A percentile compares a stretch with the other conserved stretches of the same genome.
These are phyloP conservation scores for Mycosarcoma maydis DNA, from an alignment of 1,284 basidiomycete genomes.

Conservation along the genomic window DNA sequence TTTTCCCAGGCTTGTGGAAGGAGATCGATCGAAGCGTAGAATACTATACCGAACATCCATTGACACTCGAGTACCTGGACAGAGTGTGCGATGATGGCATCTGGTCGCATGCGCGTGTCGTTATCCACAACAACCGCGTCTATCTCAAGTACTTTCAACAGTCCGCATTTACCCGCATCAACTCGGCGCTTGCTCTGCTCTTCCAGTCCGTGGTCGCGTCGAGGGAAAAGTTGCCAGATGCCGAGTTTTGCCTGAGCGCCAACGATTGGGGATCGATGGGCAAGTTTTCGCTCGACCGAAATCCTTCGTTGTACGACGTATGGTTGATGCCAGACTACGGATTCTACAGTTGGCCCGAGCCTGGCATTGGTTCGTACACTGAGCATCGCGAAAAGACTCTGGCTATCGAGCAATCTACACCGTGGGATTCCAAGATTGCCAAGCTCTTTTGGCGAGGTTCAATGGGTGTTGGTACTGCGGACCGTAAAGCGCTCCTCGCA, in stretches of 20 bases:
- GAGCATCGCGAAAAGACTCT: constrained; percentile 50
- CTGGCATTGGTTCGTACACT: constrained; percentile 58
- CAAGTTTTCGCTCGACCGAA: constrained; percentile 59
- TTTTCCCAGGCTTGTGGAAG: constrained; percentile 60
- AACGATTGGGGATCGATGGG: constrained; percentile 61
- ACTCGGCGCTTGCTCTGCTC: constrained; percentile 53
- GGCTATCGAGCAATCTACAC: constrained; percentile 36
- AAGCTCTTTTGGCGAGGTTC: constrained; percentile 61
- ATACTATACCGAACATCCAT: constrained; percentile 44
- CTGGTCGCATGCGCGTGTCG: constrained; percentile 58
- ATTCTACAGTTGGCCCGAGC: constrained; percentile 62
- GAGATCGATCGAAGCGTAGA: constrained; percentile 56
- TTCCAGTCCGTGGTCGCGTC: constrained; percentile 50
- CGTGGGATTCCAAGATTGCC: constrained; percentile 49
- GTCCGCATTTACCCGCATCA: constrained; percentile 50
- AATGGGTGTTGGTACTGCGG: constrained; percentile 58
- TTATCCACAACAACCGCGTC: constrained; percentile 61
- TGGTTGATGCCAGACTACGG: constrained; percentile 67
- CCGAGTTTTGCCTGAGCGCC: constrained; percentile 62
- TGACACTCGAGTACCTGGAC: constrained; percentile 55
- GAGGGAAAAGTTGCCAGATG: constrained; percentile 59
- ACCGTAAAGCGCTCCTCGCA: constrained; percentile 50
- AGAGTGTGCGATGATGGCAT: constrained; percentile 57
- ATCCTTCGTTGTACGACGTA: constrained; percentile 51
- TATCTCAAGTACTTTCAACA: constrained; percentile 59